A percentile compares a stretch with the other conserved stretches of the same genome.
Evolutionary conservation across 2,329 filamentous ascomycete genomes (phyloP).

Genomic region (Samsoniella hepiali): DNA sequence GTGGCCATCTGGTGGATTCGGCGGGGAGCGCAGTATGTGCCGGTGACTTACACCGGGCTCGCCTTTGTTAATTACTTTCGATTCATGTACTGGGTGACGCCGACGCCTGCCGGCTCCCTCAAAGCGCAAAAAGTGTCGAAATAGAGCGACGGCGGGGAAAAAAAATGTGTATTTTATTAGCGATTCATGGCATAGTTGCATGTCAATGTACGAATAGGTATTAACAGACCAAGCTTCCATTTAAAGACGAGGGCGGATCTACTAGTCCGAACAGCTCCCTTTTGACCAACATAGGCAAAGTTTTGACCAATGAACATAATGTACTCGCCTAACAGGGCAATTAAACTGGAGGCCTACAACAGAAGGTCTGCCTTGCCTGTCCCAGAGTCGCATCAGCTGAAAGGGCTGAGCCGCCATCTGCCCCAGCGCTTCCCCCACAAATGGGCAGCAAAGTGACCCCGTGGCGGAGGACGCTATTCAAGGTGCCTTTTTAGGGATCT

Average conservation of each 20-base stretch:
- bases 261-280: too few species aligned
- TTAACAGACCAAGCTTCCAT: too few species aligned
- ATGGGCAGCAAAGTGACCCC: background rate
- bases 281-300: too few species aligned
- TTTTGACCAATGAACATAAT: background rate
- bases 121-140: background rate
- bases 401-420: background rate
- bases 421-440: background rate
- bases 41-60: slow-evolving; percentile 22
- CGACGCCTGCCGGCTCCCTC: background rate
- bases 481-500: background rate
- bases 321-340: background rate
- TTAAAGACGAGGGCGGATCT: too few species aligned
- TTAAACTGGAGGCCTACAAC: background rate
- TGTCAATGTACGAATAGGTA: too few species aligned
- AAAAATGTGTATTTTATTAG: background rate
- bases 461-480: background rate
- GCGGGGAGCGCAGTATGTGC: slow-evolving; percentile 22
- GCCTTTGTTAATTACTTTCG: slow-evolving; percentile 21
- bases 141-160: background rate
- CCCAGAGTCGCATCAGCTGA: background rate
- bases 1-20: slow-evolving; percentile 22
- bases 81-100: slow-evolving; percentile 19
- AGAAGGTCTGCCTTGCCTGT: background rate
- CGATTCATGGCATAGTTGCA: background rate